Percentiles rank a stretch among this genome's conserved stretches.
phyloP scores from a whole-genome alignment of 2,329 filamentous ascomycete species.

The Ophiostoma sp. region DNA sequence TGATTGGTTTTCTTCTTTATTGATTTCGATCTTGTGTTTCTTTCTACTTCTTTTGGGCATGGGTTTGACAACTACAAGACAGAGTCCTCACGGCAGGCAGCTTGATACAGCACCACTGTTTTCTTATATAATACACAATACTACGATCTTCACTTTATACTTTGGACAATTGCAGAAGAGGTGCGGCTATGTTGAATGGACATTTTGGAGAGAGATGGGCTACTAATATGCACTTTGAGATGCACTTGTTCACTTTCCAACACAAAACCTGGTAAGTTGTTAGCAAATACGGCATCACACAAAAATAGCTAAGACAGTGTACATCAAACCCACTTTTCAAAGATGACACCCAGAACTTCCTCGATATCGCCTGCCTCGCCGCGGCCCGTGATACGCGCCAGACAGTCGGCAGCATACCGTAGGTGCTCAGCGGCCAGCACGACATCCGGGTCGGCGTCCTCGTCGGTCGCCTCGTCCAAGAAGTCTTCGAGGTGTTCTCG shows the following conservation, averaged over 20 bases:
- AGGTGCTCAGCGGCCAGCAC: conserved; percentile 89
- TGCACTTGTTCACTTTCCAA: conserved; percentile 43
- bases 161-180: conserved; percentile 3
- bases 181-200: neutral
- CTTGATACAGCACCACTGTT: neutral
- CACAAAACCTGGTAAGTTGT: conserved; percentile 44
- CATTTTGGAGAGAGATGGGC: neutral
- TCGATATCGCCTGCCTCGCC: conserved; percentile 88
- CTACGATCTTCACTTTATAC: neutral
- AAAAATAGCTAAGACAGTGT: neutral
- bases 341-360: conserved; percentile 93
- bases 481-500: conserved; percentile 72
- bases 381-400: conserved; percentile 85
- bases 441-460: conserved; percentile 66
- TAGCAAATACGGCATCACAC: neutral
- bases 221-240: neutral
- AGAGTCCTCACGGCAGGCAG: conserved; percentile 17
- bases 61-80: conserved; percentile 5
- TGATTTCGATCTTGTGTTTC: neutral
- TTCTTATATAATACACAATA: neutral
- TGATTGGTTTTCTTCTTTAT: neutral
- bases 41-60: neutral
- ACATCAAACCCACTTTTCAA: conserved; percentile 75
- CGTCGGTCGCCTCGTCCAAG: conserved; percentile 52
- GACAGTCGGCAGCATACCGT: conserved; percentile 72